phyloP scores from a whole-genome alignment of 768 basidiomycete genomes.

The Russula sp. region DNA sequence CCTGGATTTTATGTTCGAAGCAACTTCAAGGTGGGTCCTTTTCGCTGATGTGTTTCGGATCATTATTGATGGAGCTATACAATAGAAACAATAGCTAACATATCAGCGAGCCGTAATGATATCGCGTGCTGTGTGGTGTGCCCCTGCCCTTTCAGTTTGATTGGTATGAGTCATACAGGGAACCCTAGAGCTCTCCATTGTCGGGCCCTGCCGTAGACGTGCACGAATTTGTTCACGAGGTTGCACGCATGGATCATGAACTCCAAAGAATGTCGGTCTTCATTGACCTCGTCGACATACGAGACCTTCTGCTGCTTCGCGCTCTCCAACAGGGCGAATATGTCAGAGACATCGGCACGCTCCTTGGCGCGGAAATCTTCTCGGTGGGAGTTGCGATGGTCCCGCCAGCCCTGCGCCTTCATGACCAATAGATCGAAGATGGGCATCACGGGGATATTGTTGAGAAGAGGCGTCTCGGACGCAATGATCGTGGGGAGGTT shows the following conservation, averaged over 20 bases:
- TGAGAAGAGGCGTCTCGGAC: not conserved
- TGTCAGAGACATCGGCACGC: not conserved
- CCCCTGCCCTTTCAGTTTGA: too few relatives aligned
- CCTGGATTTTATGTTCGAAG: too few relatives aligned
- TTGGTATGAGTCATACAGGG: too few relatives aligned
- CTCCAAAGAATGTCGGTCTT: not conserved
- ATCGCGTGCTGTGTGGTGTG: too few relatives aligned
- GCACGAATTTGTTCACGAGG: not conserved
- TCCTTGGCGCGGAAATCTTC: not conserved
- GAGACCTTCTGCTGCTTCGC: not conserved
- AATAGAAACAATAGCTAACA: too few relatives aligned
- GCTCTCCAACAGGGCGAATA: conserved; percentile 5
- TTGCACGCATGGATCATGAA: not conserved
- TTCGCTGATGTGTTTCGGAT: too few relatives aligned
- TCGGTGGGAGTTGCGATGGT: not conserved
- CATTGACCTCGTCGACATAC: not conserved
- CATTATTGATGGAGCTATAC: too few relatives aligned
- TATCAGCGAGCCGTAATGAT: too few relatives aligned
- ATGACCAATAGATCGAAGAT: conserved; percentile 21
- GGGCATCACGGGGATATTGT: conserved; percentile 16
- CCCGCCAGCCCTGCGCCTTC: conserved; percentile 19
- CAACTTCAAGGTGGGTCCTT: too few relatives aligned
- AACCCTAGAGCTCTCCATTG: not conserved
- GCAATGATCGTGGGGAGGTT: not conserved
- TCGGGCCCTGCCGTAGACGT: not conserved